Evolutionary conservation across 352 stramenopile genomes (phyloP).

Genomic region (Pythium aristosporum): DNA sequence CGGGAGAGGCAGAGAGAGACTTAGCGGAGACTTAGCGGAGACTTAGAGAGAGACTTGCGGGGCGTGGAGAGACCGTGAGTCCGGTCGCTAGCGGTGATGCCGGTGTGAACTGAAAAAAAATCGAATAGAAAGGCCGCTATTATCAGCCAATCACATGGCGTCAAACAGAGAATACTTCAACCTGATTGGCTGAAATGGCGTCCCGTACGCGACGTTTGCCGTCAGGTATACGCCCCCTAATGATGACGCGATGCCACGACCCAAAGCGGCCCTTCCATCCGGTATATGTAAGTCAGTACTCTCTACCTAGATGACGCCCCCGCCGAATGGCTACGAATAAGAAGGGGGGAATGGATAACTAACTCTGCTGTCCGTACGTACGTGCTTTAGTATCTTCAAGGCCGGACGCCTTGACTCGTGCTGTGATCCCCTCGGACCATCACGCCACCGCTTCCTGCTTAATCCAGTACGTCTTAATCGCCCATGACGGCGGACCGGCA

Average conservation of each 20-base stretch:
- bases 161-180: no score
- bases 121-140: not conserved
- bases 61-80: not conserved
- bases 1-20: not conserved
- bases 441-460: not conserved
- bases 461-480: not conserved
- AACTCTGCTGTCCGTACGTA: no score
- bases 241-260: conserved; percentile 7
- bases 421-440: not conserved
- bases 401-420: no score
- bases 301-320: no score
- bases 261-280: no score
- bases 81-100: not conserved
- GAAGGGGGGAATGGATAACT: no score
- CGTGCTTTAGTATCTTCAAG: no score
- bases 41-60: not conserved
- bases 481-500: not conserved
- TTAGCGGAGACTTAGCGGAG: not conserved
- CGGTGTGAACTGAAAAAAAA: not conserved
- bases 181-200: conserved; percentile 12
- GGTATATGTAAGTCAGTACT: no score
- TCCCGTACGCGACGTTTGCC: not conserved
- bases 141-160: conserved; percentile 9
- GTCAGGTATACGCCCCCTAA: conserved; percentile 1
- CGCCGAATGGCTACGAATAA: no score